These are phyloP conservation scores for Vicia faba DNA, from an alignment of 306 rosid genomes.

Conservation along the genomic window DNA sequence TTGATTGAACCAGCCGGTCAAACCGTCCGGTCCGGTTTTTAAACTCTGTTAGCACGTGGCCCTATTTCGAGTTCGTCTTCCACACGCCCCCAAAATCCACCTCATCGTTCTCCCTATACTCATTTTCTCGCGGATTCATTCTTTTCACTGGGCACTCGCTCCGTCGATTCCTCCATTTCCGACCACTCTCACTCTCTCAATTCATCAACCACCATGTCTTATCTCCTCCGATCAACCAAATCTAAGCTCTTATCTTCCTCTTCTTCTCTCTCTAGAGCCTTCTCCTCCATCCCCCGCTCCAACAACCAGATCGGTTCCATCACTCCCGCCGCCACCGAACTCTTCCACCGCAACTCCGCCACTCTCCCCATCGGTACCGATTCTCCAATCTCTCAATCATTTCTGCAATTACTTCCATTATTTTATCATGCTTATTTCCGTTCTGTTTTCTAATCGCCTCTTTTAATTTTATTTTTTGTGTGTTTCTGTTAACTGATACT, in stretches of 20 bases:
- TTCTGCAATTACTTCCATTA: background rate
- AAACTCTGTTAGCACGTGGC: constrained; percentile 37
- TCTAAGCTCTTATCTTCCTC: constrained; percentile 47
- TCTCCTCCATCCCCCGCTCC: constrained; percentile 55
- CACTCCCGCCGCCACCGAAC: constrained; percentile 60
- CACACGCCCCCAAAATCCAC: constrained; percentile 46
- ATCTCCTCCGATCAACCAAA: constrained; percentile 73
- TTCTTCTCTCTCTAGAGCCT: constrained; percentile 48
- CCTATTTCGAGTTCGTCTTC: constrained; percentile 39
- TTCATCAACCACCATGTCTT: constrained; percentile 49
- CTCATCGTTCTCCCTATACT: background rate
- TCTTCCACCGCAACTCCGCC: constrained; percentile 58
- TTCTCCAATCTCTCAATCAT: constrained; percentile 5
- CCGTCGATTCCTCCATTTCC: background rate
- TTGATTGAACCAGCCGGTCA: too few species aligned
- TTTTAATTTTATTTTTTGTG: background rate
- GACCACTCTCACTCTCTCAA: background rate
- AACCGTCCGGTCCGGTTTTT: too few species aligned
- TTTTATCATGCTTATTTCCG: background rate
- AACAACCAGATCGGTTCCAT: constrained; percentile 77
- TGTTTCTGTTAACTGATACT: background rate
- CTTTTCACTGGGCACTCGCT: background rate
- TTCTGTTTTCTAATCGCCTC: background rate
- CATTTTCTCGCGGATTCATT: background rate
- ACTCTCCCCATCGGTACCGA: constrained; percentile 49